Base-by-base conservation (phyloP, 805 yeast species). In the Wickerhamiella galacta region DNA sequence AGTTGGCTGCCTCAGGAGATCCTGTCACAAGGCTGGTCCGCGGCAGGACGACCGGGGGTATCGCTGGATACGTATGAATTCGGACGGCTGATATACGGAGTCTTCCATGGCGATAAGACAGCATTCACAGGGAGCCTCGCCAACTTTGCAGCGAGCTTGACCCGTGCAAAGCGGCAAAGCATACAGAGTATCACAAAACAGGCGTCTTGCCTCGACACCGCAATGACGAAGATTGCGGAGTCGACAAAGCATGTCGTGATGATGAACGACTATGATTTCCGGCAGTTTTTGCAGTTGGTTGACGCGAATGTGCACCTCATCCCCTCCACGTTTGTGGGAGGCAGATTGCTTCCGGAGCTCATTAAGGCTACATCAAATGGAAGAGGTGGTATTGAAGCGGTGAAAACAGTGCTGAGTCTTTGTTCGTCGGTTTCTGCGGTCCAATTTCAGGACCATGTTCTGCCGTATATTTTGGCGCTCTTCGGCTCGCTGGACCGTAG, bases 401-500 rank as follows among this genome's bases (percentile, higher is more conserved):
- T 54, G 12, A 44, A 44, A 14, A 43, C 45, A 20, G 49, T 58
- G 34, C 50, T 54, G 33, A 46, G 47, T 26, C 53, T 50, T 32
- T 47, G 50, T 7, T 56, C 46, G 36, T 56, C 34, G 34, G 39
- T 36, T 33, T 41, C 49, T 23, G 52, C 35, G 11, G 54, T 44
- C n/a, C 52, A 49, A 25, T 67, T 68, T 43, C 48, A 57, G 30
- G 52, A 51, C 29, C 30, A 52, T 8, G 56, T 75, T 7, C 70
- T 72, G 38, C 83, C 87, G 1, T 56, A 72, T 0, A 61, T 83
- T n/a, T 59, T 78, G 22, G 58, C 64, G 25, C 64, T 77, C 16
- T 85, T 72, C 47, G 47, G 68, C 2, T 56, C 73, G 14, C 68
- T 76, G 9, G 95, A 87, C 53, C 64, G 96, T 40, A 71, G 83